Base-by-base conservation (phyloP, 2,329 filamentous ascomycete species). In the Exophiala oligosperma region DNA sequence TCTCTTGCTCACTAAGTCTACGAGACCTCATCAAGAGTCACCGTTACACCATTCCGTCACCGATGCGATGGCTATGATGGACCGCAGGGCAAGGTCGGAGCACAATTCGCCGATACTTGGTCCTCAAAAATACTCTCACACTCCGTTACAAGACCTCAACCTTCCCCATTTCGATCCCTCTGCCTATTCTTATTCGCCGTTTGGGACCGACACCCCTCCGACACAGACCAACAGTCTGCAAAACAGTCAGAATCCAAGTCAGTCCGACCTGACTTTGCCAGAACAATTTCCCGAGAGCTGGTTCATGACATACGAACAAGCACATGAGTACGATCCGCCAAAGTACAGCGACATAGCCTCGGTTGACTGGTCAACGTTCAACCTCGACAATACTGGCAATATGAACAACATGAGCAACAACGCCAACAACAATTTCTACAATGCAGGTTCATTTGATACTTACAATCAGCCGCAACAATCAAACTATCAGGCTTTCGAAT, bases 351-450 rank as follows among this genome's bases (percentile, higher is more conserved):
- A 63, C 37, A n/a, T 60, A 4, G 58, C 60, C 11, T 61, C 54
- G 3, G 73, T 79, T 24, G 78, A 80, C 65, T 80, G 78, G 78
- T 77, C 77, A 3, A 76, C 73, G 35, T 74, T 79, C 61, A 77
- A 77, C 40, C 63, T 79, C 12, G 56, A 57, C 29, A 29, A 41
- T n/a, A 59, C 24, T n/a, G 47, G 43, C 29, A 49, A 52, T 26
- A 17, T 48, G 6, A 48, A 57, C 40, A 21, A 41, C 17, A 59
- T 26, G 8, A 50, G 40, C 29, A 49, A 49, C 24, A 46, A 41
- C 9, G 50, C 57, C 46, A 59, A 51, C 46, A 54, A 40, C 21
- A 60, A 17, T 43, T 17, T 17, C 40, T n/a, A 43, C n/a, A 43
- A 17, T 43, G 21, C 12, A 5, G 40, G 40, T 44, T 38, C 50